These are phyloP conservation scores for Crepidotus variabilis DNA, from an alignment of 768 basidiomycete genomes.

Conservation along the genomic window DNA sequence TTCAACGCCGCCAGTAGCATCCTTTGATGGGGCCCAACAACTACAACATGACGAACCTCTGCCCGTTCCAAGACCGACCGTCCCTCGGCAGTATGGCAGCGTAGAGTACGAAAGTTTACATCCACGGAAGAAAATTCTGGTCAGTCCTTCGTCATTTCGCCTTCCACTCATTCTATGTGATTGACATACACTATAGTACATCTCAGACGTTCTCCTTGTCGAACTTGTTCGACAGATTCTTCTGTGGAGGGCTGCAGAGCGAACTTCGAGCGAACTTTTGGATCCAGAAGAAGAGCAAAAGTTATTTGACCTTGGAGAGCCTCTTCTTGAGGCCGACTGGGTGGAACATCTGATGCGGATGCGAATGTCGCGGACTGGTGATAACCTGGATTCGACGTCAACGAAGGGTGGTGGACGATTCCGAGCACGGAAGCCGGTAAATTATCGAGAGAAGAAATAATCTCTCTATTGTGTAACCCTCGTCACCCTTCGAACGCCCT, in stretches of 20 bases:
- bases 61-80: background rate
- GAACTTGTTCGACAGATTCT: slow-evolving; percentile 71
- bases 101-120: slow-evolving; percentile 16
- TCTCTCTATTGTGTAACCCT: too few species aligned
- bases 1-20: too few species aligned
- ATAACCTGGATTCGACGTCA: background rate
- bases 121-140: slow-evolving; percentile 50
- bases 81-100: background rate
- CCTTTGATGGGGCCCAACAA: too few species aligned
- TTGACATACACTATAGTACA: slow-evolving; percentile 45
- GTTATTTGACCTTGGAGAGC: slow-evolving; percentile 46
- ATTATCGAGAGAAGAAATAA: too few species aligned
- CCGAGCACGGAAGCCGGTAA: too few species aligned
- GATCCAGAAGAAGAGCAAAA: slow-evolving; percentile 49
- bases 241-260: slow-evolving; percentile 66
- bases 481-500: too few species aligned
- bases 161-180: background rate
- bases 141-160: background rate
- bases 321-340: slow-evolving; percentile 59
- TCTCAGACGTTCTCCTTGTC: slow-evolving; percentile 65
- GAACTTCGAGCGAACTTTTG: slow-evolving; percentile 46
- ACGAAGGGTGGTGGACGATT: too few species aligned
- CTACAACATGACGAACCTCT: too few species aligned
- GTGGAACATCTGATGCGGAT: slow-evolving; percentile 59
- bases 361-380: slow-evolving; percentile 13